Conservation (phyloP, 2,329 filamentous ascomycete species). For the Hymenoscyphus repandus region DNA sequence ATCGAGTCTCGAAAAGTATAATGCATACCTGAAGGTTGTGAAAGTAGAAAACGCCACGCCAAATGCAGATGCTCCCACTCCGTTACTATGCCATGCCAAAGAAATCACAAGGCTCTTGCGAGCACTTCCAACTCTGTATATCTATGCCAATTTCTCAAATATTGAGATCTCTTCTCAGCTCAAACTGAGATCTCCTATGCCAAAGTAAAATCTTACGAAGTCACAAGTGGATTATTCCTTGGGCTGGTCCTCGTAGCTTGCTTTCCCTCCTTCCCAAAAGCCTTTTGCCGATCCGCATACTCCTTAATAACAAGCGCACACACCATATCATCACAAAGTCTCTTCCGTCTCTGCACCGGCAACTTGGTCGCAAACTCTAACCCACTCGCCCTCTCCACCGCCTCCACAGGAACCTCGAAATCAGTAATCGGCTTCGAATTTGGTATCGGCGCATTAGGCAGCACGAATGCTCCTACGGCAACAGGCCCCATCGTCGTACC, state of each 20-base stretch:
- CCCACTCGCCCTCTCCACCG: conserved; percentile 85
- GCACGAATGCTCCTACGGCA: conserved; percentile 86
- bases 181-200: not conserved
- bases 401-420: conserved; percentile 93
- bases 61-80: conserved; percentile 1
- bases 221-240: conserved; percentile 16
- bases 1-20: not conserved
- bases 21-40: too few species aligned
- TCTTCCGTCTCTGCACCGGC: conserved; percentile 65
- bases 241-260: conserved; percentile 27
- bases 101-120: conserved; percentile 3
- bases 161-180: not conserved
- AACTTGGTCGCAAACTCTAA: conserved; percentile 85
- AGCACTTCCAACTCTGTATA: conserved; percentile 9
- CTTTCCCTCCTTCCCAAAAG: conserved; percentile 35
- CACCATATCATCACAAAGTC: conserved; percentile 78
- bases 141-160: not conserved
- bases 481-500: conserved; percentile 66
- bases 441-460: conserved; percentile 84
- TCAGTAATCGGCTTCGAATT: conserved; percentile 84
- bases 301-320: conserved; percentile 83
- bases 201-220: not conserved
- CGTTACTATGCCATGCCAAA: conserved; percentile 1
- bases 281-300: conserved; percentile 59
- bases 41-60: not conserved